Evolutionary conservation across 2,329 filamentous ascomycete genomes (phyloP), one percentile per base, ranked within the genome.

Genomic region (Neophaeococcomyces mojaviensis): DNA sequence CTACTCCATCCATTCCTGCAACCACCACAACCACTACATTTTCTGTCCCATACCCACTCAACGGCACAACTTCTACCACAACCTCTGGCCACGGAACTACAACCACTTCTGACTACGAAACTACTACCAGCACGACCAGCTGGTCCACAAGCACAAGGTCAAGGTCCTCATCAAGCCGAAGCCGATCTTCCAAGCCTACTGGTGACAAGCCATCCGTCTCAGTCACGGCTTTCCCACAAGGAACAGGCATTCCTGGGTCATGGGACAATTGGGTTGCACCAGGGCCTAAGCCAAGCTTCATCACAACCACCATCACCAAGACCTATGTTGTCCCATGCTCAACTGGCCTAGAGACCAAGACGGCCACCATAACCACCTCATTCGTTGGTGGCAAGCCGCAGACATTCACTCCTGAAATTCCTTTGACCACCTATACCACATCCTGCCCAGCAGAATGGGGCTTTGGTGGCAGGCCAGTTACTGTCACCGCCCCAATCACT

Each of bases 241-340:
- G 24, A 28, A 6, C 24, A 10, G 24, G 24, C 10, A 10, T 28
- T 28, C 24, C 35, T 6, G 35, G 35, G 3, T 3, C 16, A 18
- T 37, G 35, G 35, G 18, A 20, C 35, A 18, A 3, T 9, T 37
- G 35, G 35, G 9, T 12, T 9, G 9, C 35, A 20, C 20, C 35
- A 12, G 16, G 9, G 5, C 3, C 35, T 6, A 28, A 28, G 5
- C 15, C 22, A 19, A 31, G 12, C 38, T 40, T 26, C 26, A 18
- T 40, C 16, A 40, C 38, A 40, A 40, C 26, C 22, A 40, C 38
- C 10, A 26, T 40, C 9, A 40, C 38, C 5, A 40, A 3, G 9
- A 40, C 38, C 38, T 40, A 26, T n/a, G 38, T 40, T 31, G 38
- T 40, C 9, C 38, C 38, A 9, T 40, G 38, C 38, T 40, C 38